Conservation (phyloP, 2,329 filamentous ascomycete genomes). For the Orbilia oligospora region DNA sequence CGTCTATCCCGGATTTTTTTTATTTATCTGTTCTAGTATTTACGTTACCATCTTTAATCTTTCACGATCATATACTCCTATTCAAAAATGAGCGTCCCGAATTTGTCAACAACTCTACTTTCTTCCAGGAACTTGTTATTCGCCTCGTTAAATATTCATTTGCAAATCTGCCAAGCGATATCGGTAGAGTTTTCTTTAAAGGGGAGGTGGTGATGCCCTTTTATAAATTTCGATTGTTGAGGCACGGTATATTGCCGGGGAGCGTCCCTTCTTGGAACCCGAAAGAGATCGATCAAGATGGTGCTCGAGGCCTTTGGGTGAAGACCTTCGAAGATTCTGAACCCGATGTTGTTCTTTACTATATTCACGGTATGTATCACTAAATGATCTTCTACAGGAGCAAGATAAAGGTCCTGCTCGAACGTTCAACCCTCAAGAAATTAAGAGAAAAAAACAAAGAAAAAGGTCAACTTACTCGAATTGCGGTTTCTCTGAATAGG, state of each 20-base stretch:
- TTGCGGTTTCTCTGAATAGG: slow-evolving; percentile 68
- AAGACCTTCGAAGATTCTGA: slow-evolving; percentile 67
- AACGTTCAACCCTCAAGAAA: slow-evolving; percentile 23
- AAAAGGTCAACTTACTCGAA: slow-evolving; percentile 58
- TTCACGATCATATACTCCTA: slow-evolving; percentile 73
- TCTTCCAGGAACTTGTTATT: slow-evolving; percentile 83
- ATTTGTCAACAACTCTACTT: slow-evolving; percentile 78
- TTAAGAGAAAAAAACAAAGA: neutral
- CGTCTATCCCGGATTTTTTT: neutral
- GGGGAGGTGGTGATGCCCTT: slow-evolving; percentile 81
- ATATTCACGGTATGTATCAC: slow-evolving; percentile 76
- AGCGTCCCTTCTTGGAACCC: slow-evolving; percentile 71
- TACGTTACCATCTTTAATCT: slow-evolving; percentile 73
- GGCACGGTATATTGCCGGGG: slow-evolving; percentile 72
- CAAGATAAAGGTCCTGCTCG: neutral
- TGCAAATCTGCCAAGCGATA: slow-evolving; percentile 76
- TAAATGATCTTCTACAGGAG: slow-evolving; percentile 62
- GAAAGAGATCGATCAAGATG: slow-evolving; percentile 64
- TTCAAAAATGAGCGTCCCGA: slow-evolving; percentile 70
- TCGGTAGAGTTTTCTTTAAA: slow-evolving; percentile 83
- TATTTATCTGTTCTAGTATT: slow-evolving; percentile 69
- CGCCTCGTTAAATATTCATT: slow-evolving; percentile 85
- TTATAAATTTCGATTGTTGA: slow-evolving; percentile 80
- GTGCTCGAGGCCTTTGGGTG: slow-evolving; percentile 46
- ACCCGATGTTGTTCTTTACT: slow-evolving; percentile 85